Base-by-base conservation (phyloP, 108 stramenopile genomes). In the Fragilaria radians region DNA sequence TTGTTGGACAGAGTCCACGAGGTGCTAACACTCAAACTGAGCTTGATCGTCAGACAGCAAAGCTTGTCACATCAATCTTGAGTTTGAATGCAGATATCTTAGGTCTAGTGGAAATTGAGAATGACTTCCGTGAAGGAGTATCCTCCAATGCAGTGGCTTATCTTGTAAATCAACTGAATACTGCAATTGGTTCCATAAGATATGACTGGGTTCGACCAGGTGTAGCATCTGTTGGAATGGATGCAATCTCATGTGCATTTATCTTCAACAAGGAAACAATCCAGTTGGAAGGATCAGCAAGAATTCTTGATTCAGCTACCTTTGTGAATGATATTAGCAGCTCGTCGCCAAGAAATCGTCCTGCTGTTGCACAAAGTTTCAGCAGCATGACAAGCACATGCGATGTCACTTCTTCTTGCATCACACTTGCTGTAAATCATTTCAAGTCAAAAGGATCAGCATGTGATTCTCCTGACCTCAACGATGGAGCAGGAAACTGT, bases 21-120 rank as follows among this genome's bases (percentile, higher is more conserved):
- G 74, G 74, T 28, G 74, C 74, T 2, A 52, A 75, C 54, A 75
- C 54, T 62, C 29, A 66, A 33, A 69, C 52, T 48, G 74, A 75
- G 29, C 66, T 54, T 23, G 32, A 56, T 61, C 74, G 74, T 46
- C 74, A 75, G 32, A n/a, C 34, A 31, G 50, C 47, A 29, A 75
- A 75, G 54, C 56, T 75, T 0, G 65, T 75, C 2, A 70, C 55
- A 0, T 29, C 64, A 18, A 34, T 75, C 2, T 3, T 57, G 1
- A 31, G 23, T 42, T 4, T 70, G 52, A 57, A 66, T 28, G 64
- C 68, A 50, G 74, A 75, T 22, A 70, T 75, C 42, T 57, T 64
- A 36, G 74, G 64, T 28, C 27, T 70, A 24, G 33, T 66, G 14
- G 74, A 75, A 52, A 22, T 75, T 1, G 46, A 50, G 24, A 48